These are phyloP conservation scores for Talaromyces rugulosus DNA, from an alignment of 2,329 filamentous ascomycete species.

Conservation along the genomic window DNA sequence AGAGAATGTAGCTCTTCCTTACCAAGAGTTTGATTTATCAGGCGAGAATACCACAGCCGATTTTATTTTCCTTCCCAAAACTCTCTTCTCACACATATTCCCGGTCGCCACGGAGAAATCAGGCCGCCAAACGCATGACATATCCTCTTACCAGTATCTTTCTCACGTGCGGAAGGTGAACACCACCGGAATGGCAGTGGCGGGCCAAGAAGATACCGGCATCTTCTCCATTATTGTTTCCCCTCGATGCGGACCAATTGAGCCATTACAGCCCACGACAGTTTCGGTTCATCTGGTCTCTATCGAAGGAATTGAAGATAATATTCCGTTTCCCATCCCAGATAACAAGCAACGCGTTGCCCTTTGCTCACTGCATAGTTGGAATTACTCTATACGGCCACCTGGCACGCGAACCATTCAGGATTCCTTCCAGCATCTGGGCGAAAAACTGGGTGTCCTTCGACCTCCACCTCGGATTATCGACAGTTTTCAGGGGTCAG, in stretches of 20 bases:
- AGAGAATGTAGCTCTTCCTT: neutral
- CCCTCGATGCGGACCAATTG: slow-evolving; percentile 29
- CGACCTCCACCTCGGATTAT: too few relatives aligned
- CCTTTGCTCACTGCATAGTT: slow-evolving; percentile 37
- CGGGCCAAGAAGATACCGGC: slow-evolving; percentile 30
- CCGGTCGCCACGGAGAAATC: neutral
- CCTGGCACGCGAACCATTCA: slow-evolving; percentile 30
- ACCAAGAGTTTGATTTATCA: neutral
- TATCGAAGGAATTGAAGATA: slow-evolving; percentile 31
- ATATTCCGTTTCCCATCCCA: slow-evolving; percentile 19
- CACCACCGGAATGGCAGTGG: slow-evolving; percentile 33
- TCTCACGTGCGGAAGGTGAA: slow-evolving; percentile 42
- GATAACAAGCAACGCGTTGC: slow-evolving; percentile 21
- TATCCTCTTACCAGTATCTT: too few relatives aligned
- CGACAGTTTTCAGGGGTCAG: too few relatives aligned
- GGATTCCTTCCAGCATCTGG: slow-evolving; percentile 17
- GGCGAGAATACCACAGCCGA: slow-evolving; percentile 20
- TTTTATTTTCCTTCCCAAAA: slow-evolving; percentile 6
- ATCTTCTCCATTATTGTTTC: slow-evolving; percentile 35
- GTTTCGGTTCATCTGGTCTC: slow-evolving; percentile 37
- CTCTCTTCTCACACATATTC: slow-evolving; percentile 2
- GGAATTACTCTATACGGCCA: slow-evolving; percentile 38
- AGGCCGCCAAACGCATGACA: slow-evolving; percentile 19
- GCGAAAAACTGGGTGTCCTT: neutral
- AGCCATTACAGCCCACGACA: slow-evolving; percentile 20